Conservation (phyloP, 2,329 filamentous ascomycete species). For the Claviceps maximensis region DNA sequence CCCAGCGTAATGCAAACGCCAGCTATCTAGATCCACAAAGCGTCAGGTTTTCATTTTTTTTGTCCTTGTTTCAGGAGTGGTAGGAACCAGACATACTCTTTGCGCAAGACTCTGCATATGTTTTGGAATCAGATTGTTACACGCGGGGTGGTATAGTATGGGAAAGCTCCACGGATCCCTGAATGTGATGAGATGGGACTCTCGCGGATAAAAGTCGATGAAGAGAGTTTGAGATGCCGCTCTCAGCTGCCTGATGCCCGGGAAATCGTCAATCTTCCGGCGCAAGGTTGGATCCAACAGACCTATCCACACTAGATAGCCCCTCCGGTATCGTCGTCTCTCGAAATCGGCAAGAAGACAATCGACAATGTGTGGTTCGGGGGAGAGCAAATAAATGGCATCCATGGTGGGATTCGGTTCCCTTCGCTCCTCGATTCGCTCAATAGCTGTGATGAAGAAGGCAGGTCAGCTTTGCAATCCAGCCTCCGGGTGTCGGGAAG, state of each 20-base stretch:
- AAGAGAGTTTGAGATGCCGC: conserved; percentile 72
- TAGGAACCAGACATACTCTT: conserved; percentile 47
- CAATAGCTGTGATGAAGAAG: conserved; percentile 56
- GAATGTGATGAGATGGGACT: conserved; percentile 85
- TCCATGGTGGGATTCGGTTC: conserved; percentile 81
- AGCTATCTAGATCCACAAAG: conserved; percentile 18
- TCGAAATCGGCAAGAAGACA: conserved; percentile 90
- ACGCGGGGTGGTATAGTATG: conserved; percentile 77
- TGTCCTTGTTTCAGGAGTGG: no score
- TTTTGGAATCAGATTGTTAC: conserved; percentile 67
- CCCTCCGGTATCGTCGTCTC: conserved; percentile 63
- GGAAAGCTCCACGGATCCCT: conserved; percentile 94
- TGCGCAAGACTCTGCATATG: conserved; percentile 80
- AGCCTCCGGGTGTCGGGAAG: no score
- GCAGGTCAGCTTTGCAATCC: conserved; percentile 7
- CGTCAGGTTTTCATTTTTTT: not conserved
- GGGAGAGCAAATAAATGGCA: conserved; percentile 82
- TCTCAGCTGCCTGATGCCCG: conserved; percentile 57
- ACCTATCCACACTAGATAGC: conserved; percentile 74
- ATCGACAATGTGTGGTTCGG: conserved; percentile 78
- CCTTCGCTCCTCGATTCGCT: conserved; percentile 79
- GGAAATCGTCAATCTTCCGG: conserved; percentile 60
- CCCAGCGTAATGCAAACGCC: conserved; percentile 80
- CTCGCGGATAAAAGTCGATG: conserved; percentile 79
- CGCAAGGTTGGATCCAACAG: conserved; percentile 58